Base-by-base conservation (phyloP, 2,329 filamentous ascomycete species). In the Neopestalotiopsis rosae region DNA sequence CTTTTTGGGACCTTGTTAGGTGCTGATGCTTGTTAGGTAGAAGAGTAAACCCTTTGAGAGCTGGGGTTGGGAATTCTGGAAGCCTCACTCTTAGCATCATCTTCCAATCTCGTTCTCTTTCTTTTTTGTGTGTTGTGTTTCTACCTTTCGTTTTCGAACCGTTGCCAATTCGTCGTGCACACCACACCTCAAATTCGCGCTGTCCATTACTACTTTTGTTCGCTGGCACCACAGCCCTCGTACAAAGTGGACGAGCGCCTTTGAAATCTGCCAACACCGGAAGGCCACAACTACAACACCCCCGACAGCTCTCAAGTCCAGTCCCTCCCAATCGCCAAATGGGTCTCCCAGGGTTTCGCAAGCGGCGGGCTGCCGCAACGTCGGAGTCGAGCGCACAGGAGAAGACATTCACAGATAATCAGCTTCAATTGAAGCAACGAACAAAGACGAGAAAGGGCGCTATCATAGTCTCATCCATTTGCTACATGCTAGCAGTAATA, bases 401-500 rank as follows among this genome's bases (percentile, higher is more conserved):
- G 49, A 73, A 67, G 24, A 66, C 72, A 3, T 61, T 64, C 61
- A 49, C 70, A 12, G 68, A 72, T 14, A 65, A 73, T 49, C 58
- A 70, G 24, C 73, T 79, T 7, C 74, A 81, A 66, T 69, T 86
- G 72, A 85, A 84, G 75, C 79, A 80, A 70, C 84, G 82, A 30
- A 89, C 87, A 0, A 83, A 82, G 67, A 83, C 84, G 40, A 85
- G 92, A 17, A 83, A 85, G 64, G 86, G 86, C 78, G 91, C 91
- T 76, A 88, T 92, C 69, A 79, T 91, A 30, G 77, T 91, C 61
- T 90, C 92, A 61, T 89, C 89, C 40, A 81, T 92, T 72, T 87
- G 92, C 75, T 95, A 96, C 78, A 84, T 95, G 70, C 77, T 96
- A 70, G 87, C 92, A 52, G 87, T 93, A 72, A 85, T 95, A 72